A percentile compares a stretch with the other conserved stretches of the same genome.
Evolutionary conservation across 257 asterid species (phyloP).

Genomic region (Salvia rosmarinus): DNA sequence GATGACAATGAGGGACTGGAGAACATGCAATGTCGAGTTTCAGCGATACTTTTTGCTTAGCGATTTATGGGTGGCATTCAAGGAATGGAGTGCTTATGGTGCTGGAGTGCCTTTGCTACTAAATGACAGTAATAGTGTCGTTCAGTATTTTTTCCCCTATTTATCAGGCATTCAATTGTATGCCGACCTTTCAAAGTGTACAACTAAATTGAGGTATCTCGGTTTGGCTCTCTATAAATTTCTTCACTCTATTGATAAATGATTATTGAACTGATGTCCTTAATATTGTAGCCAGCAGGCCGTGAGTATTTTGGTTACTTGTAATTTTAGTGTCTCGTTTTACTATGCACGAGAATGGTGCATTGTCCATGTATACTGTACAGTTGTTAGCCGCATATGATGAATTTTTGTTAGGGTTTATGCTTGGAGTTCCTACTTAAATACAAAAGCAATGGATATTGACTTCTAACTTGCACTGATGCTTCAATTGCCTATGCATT

Average conservation of each 20-base stretch:
- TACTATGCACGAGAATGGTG: slow-evolving; percentile 5
- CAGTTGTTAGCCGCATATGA: background rate
- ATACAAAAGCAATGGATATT: no score
- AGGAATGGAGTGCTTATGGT: slow-evolving; percentile 98
- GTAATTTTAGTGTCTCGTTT: background rate
- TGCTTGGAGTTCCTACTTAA: slow-evolving; percentile 22
- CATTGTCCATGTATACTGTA: background rate
- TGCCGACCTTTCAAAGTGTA: slow-evolving; percentile 55
- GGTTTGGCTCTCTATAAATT: slow-evolving; percentile 10
- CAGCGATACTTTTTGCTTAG: slow-evolving; percentile 78
- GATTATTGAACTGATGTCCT: slow-evolving; percentile 4
- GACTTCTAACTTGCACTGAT: background rate
- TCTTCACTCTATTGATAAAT: slow-evolving; percentile 6
- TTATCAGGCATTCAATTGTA: slow-evolving; percentile 84
- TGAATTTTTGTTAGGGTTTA: background rate
- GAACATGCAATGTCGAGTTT: slow-evolving; percentile 62
- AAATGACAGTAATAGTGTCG: slow-evolving; percentile 62
- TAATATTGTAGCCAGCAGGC: background rate
- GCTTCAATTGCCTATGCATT: background rate
- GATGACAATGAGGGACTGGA: slow-evolving; percentile 78
- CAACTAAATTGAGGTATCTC: slow-evolving; percentile 59
- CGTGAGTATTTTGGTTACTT: background rate
- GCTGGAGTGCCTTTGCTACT: slow-evolving; percentile 89
- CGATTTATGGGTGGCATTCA: slow-evolving; percentile 86
- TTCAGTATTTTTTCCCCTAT: slow-evolving; percentile 84